A percentile compares a stretch with the other conserved stretches of the same genome.
Conservation (phyloP, 495 filamentous ascomycete genomes). For the Penicillium crystallinum region DNA sequence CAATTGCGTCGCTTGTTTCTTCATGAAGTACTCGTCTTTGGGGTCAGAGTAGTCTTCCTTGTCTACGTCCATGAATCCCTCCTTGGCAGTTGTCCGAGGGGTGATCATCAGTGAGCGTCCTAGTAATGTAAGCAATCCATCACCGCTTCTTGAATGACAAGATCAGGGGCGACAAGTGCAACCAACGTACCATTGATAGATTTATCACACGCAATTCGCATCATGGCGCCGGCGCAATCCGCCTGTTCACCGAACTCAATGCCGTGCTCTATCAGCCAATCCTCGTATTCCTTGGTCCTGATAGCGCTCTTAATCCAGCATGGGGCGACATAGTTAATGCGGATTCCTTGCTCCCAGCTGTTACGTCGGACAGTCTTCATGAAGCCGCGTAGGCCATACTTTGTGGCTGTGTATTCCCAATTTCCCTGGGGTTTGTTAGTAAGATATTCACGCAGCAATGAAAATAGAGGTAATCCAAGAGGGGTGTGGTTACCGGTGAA, state of each 20-base stretch:
- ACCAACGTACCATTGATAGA: background rate
- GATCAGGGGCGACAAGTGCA: too few relatives aligned
- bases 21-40: background rate
- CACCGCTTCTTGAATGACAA: background rate
- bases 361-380: background rate
- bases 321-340: background rate
- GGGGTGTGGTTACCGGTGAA: background rate
- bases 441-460: background rate
- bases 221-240: background rate
- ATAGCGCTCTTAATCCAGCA: background rate
- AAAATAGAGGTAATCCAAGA: background rate
- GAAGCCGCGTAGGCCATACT: background rate
- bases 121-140: background rate
- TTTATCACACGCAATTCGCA: background rate
- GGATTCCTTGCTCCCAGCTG: background rate
- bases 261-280: background rate
- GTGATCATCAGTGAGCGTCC: background rate
- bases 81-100: background rate
- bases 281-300: background rate
- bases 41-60: background rate
- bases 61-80: background rate
- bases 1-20: background rate
- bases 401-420: background rate
- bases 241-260: background rate
- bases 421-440: background rate